Base-by-base conservation (phyloP, 306 rosid genomes). In the Mimosa pudica region DNA sequence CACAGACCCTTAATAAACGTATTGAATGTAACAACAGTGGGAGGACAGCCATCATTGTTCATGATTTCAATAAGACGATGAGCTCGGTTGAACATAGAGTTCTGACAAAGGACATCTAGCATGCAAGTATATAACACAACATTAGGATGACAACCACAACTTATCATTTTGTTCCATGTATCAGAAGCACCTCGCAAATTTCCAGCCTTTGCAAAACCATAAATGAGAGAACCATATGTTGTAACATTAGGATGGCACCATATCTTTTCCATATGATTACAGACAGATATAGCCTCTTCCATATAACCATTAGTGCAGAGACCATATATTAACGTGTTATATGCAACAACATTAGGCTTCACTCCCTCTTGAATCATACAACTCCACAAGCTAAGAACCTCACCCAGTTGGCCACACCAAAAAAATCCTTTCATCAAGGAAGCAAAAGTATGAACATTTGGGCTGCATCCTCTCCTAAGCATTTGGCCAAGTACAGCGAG, bases 81-180 rank as follows among this genome's bases (percentile, higher is more conserved):
- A 81, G 96, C 98, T 79, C 83, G 83, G 61, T 88, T 77, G 74
- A 92, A 91, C 98, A 89, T 85, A 32, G 33, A 88, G 65, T 80
- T 83, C 79, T 80, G 84, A 85, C 96, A 90, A 64, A 95, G 97
- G 42, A 85, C 92, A 83, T 91, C 97, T 72, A 95, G 89, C 97
- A 91, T 89, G 87, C 88, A 87, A 49, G 94, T 91, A 70, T 88
- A 95, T 5, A 80, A 87, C 78, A 95, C 92, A 36, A 82, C 99
- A 88, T 93, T 93, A 63, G 98, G 98, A 65, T 42, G 90, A 24
- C 90, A 90, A n/a, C 93, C 93, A 51, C 55, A 45, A 71, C 65
- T 66, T 78, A 95, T 86, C 98, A 95, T 95, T 76, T 74, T 79
- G 86, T 95, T 93, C 97, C 99, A 95, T 69, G 73, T 88, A 71